Percentiles rank a stretch among this genome's conserved stretches.
These are phyloP conservation scores for Gaillardinia entomophila DNA, from an alignment of 805 yeast species.

Conservation along the genomic window DNA sequence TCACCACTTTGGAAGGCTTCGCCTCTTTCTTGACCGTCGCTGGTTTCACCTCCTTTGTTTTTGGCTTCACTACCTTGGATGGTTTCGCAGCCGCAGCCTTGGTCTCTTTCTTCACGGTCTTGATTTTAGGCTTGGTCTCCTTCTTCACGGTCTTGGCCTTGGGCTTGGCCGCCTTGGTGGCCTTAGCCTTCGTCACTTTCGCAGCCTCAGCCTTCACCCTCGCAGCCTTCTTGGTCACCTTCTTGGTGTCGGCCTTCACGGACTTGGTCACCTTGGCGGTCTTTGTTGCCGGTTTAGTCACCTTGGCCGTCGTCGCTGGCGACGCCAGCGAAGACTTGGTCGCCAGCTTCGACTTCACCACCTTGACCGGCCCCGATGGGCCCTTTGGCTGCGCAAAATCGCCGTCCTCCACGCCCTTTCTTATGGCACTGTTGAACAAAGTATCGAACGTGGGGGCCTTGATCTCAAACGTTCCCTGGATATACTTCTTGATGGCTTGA, in stretches of 20 bases:
- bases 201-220: not conserved
- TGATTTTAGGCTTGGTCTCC: not conserved
- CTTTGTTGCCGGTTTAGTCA: conserved; percentile 1
- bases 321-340: conserved; percentile 1
- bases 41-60: not conserved
- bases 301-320: conserved; percentile 2
- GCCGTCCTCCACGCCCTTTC: conserved; percentile 75
- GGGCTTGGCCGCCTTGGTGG: conserved; percentile 3
- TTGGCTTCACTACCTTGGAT: conserved; percentile 1
- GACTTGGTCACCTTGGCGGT: not conserved
- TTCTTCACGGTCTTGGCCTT: not conserved
- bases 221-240: not conserved
- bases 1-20: conserved; percentile 2
- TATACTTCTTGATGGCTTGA: conserved; percentile 81
- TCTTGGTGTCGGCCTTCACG: not conserved
- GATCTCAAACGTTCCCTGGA: conserved; percentile 56
- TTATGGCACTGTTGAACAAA: conserved; percentile 70
- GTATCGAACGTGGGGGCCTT: conserved; percentile 64
- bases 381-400: conserved; percentile 84
- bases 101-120: not conserved
- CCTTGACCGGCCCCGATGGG: conserved; percentile 79
- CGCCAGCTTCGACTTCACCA: conserved; percentile 36
- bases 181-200: not conserved
- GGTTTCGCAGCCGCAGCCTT: not conserved
- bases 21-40: too few species aligned